Percentiles rank a stretch among this genome's conserved stretches.
Conservation (phyloP, 768 basidiomycete genomes). For the Strobilomyces dryophilus region DNA sequence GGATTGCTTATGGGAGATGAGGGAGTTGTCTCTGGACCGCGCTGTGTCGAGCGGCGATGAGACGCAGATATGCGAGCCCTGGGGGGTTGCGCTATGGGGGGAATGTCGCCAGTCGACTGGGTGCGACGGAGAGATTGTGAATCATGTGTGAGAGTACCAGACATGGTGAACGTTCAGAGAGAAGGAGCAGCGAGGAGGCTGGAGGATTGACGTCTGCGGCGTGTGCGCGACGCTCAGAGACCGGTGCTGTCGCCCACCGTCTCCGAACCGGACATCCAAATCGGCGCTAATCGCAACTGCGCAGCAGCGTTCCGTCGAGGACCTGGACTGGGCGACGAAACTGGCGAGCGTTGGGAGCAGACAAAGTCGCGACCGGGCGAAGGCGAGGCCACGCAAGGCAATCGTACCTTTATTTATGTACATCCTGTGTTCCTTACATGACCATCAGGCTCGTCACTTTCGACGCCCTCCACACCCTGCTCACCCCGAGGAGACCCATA, state of each 20-base stretch:
- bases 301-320: constrained; percentile 5
- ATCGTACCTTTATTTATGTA: constrained; percentile 14
- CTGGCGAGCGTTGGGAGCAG: constrained; percentile 4
- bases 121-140: constrained; percentile 33
- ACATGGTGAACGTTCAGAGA: constrained; percentile 26
- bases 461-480: constrained; percentile 72
- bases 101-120: constrained; percentile 34
- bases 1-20: constrained; percentile 17
- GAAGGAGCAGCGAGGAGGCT: constrained; percentile 13
- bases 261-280: constrained; percentile 16
- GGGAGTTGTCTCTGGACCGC: constrained; percentile 17
- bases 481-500: constrained; percentile 65
- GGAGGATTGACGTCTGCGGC: constrained; percentile 29
- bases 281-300: constrained; percentile 15
- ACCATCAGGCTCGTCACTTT: constrained; percentile 70
- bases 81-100: constrained; percentile 19
- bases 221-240: constrained; percentile 20
- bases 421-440: constrained; percentile 5
- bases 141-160: constrained; percentile 24
- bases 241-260: constrained; percentile 11
- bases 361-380: constrained; percentile 10
- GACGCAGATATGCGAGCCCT: constrained; percentile 29
- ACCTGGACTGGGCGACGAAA: neutral
- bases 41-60: constrained; percentile 25
- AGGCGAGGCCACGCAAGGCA: constrained; percentile 3